phyloP scores from a whole-genome alignment of 352 stramenopile genomes.

The Phytophthora chlamydospora region DNA sequence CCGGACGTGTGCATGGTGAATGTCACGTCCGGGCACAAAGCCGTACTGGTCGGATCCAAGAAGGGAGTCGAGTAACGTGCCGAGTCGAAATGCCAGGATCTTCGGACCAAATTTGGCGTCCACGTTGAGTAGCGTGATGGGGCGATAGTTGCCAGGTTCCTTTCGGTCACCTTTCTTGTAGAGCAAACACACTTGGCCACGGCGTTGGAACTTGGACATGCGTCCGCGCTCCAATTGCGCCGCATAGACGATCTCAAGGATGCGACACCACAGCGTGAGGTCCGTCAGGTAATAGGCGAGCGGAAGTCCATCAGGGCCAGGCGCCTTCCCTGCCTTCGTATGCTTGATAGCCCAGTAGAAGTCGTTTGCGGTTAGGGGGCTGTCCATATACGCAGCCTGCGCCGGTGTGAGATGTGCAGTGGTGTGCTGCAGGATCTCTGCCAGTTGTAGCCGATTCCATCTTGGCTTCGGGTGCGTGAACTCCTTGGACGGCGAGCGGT shows the following conservation, averaged over 20 bases:
- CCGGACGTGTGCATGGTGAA: conserved; percentile 5
- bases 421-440: background rate
- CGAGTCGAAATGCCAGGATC: background rate
- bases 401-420: background rate
- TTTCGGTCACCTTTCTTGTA: conserved; percentile 7
- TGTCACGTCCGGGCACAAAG: conserved; percentile 11
- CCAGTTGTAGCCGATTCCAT: background rate
- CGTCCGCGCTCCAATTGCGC: background rate
- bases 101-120: conserved; percentile 9
- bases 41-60: conserved; percentile 21
- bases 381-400: background rate
- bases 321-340: background rate
- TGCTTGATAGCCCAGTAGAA: conserved; percentile 11
- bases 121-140: conserved; percentile 13
- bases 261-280: background rate
- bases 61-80: background rate
- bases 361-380: conserved; percentile 3
- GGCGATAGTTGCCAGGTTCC: conserved; percentile 8
- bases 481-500: background rate
- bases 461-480: background rate
- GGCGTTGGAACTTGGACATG: conserved; percentile 8
- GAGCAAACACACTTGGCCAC: conserved; percentile 9
- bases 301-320: conserved; percentile 2
- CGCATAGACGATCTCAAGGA: conserved; percentile 1
- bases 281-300: background rate